Percentiles rank a stretch among this genome's conserved stretches.
These are phyloP conservation scores for Chloris gayana DNA, from an alignment of 176 grass and related monocot genomes.

Conservation along the genomic window DNA sequence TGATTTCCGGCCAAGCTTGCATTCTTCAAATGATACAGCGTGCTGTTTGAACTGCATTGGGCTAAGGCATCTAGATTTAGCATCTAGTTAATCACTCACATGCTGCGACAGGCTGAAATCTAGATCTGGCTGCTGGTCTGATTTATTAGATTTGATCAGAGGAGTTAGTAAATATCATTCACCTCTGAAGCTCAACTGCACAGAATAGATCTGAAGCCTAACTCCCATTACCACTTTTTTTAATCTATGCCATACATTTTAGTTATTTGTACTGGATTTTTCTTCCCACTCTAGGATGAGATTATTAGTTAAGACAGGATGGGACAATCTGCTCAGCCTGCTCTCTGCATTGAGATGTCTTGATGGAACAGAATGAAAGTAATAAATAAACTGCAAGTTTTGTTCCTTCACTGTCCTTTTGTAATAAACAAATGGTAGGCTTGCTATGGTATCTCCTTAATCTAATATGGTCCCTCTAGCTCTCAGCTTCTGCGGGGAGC, in stretches of 20 bases:
- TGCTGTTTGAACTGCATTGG: conserved; percentile 21
- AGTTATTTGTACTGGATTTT: neutral
- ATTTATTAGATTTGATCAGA: conserved; percentile 1
- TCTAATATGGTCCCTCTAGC: conserved; percentile 28
- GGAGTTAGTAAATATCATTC: neutral
- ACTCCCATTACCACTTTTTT: neutral
- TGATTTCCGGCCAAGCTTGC: conserved; percentile 8
- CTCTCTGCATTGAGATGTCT: conserved; percentile 13
- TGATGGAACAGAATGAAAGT: conserved; percentile 34
- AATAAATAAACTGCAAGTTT: conserved; percentile 38
- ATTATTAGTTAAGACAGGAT: conserved; percentile 9
- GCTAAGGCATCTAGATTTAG: conserved; percentile 9
- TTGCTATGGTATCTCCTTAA: conserved; percentile 41
- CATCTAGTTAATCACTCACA: conserved; percentile 34
- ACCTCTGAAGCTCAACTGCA: neutral
- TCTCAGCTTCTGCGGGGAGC: conserved; percentile 26
- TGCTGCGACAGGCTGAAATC: conserved; percentile 24
- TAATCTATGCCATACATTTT: conserved; percentile 18
- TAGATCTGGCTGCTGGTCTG: conserved; percentile 28
- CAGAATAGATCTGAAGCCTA: conserved; percentile 18
- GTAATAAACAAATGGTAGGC: conserved; percentile 29
- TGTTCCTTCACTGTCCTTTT: conserved; percentile 29
- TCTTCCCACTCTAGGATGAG: conserved; percentile 11
- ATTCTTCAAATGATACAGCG: conserved; percentile 9
- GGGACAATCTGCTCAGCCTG: conserved; percentile 6